These are phyloP conservation scores for Boletales sp. DNA, from an alignment of 768 basidiomycete genomes.

Conservation along the genomic window DNA sequence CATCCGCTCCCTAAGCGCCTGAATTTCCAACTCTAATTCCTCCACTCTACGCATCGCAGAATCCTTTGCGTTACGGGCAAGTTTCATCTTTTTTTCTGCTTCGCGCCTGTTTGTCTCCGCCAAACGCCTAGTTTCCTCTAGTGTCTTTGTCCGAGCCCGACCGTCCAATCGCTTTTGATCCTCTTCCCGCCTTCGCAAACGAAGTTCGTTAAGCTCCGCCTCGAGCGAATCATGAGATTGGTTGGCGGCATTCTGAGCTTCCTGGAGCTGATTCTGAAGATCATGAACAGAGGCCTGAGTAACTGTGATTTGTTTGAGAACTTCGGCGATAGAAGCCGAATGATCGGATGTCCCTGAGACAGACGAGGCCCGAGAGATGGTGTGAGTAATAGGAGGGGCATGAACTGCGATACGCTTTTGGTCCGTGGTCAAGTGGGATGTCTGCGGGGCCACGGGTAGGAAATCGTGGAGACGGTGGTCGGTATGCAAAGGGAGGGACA, in stretches of 20 bases:
- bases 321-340: conserved; percentile 67
- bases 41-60: conserved; percentile 56
- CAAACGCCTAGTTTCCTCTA: conserved; percentile 83
- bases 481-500: conserved; percentile 71
- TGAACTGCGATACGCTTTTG: conserved; percentile 26
- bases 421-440: conserved; percentile 18
- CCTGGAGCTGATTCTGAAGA: conserved; percentile 64
- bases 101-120: conserved; percentile 81
- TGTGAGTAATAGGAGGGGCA: conserved; percentile 22
- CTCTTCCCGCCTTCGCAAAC: conserved; percentile 77
- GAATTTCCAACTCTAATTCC: conserved; percentile 60
- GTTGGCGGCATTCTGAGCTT: conserved; percentile 52
- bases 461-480: conserved; percentile 33
- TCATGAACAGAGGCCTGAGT: conserved; percentile 63
- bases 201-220: conserved; percentile 65
- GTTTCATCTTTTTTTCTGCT: conserved; percentile 82
- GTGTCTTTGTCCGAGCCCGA: conserved; percentile 74
- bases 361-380: conserved; percentile 23
- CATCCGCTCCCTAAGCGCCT: conserved; percentile 49
- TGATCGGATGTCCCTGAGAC: conserved; percentile 45
- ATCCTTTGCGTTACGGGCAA: conserved; percentile 61
- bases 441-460: conserved; percentile 22
- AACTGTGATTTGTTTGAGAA: conserved; percentile 67
- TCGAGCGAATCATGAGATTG: conserved; percentile 67
- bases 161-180: conserved; percentile 75